Evolutionary conservation across 176 grass and related monocot species (phyloP).

Genomic region (Cocos nucifera): DNA sequence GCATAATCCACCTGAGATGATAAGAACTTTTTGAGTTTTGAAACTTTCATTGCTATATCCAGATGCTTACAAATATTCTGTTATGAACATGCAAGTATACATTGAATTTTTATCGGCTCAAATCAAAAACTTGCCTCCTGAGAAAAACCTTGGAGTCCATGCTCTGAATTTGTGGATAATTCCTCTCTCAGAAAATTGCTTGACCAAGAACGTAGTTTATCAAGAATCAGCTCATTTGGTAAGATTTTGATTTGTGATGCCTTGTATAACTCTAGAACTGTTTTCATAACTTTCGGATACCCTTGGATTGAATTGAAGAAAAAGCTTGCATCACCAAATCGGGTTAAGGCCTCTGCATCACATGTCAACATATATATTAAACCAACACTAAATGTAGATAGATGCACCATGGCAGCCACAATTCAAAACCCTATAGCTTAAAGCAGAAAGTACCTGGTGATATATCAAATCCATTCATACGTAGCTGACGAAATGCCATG

Average conservation of each 20-base stretch:
- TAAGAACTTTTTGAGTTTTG: constrained; percentile 1
- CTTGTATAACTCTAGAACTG: constrained; percentile 61
- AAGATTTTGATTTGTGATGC: constrained; percentile 58
- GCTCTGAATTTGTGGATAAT: constrained; percentile 12
- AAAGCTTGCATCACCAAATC: constrained; percentile 26
- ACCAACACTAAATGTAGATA: no score
- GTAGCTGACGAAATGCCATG: constrained; percentile 64
- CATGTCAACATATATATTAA: not conserved
- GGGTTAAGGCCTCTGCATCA: constrained; percentile 38
- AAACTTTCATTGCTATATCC: not conserved
- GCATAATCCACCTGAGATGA: constrained; percentile 51
- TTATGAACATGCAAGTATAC: no score
- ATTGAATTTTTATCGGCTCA: not conserved
- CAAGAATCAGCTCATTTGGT: constrained; percentile 38
- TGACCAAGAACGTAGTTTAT: constrained; percentile 60
- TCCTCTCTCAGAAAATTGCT: constrained; percentile 41
- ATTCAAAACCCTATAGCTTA: no score
- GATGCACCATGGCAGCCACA: no score
- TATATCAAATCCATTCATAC: constrained; percentile 64
- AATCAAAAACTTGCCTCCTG: constrained; percentile 31
- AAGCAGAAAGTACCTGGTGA: constrained; percentile 37
- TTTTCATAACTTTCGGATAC: constrained; percentile 53
- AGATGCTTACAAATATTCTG: not conserved
- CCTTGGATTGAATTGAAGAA: constrained; percentile 56
- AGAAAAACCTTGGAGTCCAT: constrained; percentile 1